Evolutionary conservation across 2,329 filamentous ascomycete species (phyloP), one percentile per base, ranked within the genome.

Genomic region (Ophiostoma himal-ulmi): DNA sequence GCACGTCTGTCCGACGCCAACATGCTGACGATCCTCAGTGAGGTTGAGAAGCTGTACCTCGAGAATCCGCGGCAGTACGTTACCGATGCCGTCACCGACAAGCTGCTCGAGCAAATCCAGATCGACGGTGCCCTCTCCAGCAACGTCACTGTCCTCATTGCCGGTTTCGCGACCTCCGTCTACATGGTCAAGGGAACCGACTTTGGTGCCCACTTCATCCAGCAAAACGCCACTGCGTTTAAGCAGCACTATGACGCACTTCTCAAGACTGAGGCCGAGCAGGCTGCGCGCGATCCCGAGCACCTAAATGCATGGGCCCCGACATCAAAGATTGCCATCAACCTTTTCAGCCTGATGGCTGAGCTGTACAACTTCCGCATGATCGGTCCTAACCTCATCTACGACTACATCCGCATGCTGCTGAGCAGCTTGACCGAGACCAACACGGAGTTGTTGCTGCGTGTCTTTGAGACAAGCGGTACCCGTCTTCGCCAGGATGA

Each of bases 1-100:
- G 99, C 99, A 79, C 90, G 94, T 77, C 84, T 99, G 41, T 97
- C 95, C 0, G 94, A 98, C 77, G 89, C 93, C 52, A 98, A 95
- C 75, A 83, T 99, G 73, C 79, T 96, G 6, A 91, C 92, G 1
- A 96, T 98, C 69, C 82, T 97, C 3, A 86, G 86, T 62, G 91
- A 96, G 22, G 84, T 97, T 41, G 93, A 96, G 77, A 88, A 89
- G 72, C 82, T 98, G 1, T 99, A 98, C 77, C 86, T 89, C 70
- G 88, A 89, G 60, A 88, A 96, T 75, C 89, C 95, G 0, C 88
- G 95, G n/a, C 92, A 95, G 73, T 89, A 94, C 76, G 93, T 97
- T 65, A 97, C 93, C 0, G 89, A 91, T 0, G 90, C 88, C 0
- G 82, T 98, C 1, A 88, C 94, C 3, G 89, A 94, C 73, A 83